phyloP scores from a whole-genome alignment of 352 stramenopile genomes.

The Blastocystis sp. region DNA sequence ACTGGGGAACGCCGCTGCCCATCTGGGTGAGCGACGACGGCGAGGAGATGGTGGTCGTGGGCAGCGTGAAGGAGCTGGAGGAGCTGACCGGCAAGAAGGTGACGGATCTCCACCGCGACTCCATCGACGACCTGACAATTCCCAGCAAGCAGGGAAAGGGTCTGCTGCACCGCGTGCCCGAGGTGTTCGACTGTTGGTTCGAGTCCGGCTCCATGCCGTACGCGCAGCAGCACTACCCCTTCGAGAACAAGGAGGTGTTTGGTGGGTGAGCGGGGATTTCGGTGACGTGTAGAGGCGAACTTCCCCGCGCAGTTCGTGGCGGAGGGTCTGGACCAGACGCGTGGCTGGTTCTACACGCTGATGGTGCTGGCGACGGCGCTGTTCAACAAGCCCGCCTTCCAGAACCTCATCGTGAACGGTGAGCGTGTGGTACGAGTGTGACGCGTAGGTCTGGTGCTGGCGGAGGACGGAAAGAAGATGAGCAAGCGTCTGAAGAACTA shows the following conservation, averaged over 20 bases:
- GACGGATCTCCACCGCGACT: constrained; percentile 90
- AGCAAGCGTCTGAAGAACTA: constrained; percentile 98
- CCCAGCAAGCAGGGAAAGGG: constrained; percentile 78
- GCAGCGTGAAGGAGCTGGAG: constrained; percentile 87
- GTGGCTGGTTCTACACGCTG: constrained; percentile 99
- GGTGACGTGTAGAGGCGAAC: constrained; percentile 74
- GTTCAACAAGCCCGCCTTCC: constrained; percentile 96
- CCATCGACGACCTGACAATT: constrained; percentile 92
- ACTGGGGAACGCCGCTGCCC: constrained; percentile 96
- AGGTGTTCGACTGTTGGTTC: constrained; percentile 99
- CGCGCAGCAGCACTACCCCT: constrained; percentile 97
- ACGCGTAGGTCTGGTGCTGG: constrained; percentile 80
- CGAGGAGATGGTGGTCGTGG: constrained; percentile 89
- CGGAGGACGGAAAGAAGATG: constrained; percentile 98
- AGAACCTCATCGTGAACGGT: constrained; percentile 97
- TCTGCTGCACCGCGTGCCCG: constrained; percentile 71
- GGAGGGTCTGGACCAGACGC: constrained; percentile 96
- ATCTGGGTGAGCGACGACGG: constrained; percentile 94
- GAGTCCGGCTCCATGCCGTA: constrained; percentile 98
- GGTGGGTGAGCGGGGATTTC: not conserved
- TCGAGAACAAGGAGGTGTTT: constrained; percentile 87
- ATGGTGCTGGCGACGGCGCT: constrained; percentile 96
- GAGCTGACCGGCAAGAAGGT: constrained; percentile 77
- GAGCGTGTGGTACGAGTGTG: not conserved
- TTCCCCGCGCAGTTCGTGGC: constrained; percentile 98